These are phyloP conservation scores for Chlorella sp. DNA, from an alignment of 139 green algal genomes.

Conservation along the genomic window DNA sequence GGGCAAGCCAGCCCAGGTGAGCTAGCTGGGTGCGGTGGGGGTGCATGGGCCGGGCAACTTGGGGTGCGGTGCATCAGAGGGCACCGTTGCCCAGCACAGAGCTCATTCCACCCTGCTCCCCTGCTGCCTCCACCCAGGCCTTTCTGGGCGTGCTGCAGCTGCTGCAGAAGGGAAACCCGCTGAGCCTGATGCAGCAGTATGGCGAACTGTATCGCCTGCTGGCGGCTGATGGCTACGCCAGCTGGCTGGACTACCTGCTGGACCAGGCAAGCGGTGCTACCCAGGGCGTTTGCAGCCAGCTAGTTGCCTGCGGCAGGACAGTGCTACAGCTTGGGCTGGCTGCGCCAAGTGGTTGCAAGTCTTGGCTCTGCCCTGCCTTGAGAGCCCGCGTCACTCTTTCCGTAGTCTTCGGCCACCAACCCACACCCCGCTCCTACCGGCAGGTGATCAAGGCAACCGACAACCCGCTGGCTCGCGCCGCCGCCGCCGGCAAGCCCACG, in stretches of 20 bases:
- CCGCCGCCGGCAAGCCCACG: conserved; percentile 11
- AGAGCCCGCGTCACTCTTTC: too few species aligned
- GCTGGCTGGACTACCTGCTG: conserved; percentile 28
- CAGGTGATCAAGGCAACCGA: conserved; percentile 30
- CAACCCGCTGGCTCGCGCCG: conserved; percentile 33
- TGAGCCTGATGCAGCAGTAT: conserved; percentile 29
- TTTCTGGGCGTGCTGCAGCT: conserved; percentile 42
- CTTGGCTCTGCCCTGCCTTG: too few species aligned
- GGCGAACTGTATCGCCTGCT: conserved; percentile 31
- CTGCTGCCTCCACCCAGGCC: background rate
- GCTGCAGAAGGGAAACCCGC: conserved; percentile 29
- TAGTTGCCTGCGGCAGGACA: too few species aligned
- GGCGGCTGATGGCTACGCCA: background rate
- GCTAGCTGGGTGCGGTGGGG: background rate
- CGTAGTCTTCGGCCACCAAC: too few species aligned
- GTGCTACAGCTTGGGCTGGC: too few species aligned
- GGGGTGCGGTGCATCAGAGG: too few species aligned
- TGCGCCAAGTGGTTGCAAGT: too few species aligned
- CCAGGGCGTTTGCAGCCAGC: too few species aligned
- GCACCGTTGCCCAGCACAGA: too few species aligned
- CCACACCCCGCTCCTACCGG: too few species aligned
- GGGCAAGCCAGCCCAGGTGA: conserved; percentile 20
- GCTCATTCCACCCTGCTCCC: background rate
- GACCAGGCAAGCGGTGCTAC: conserved; percentile 22
- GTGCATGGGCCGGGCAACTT: too few species aligned